Evolutionary conservation across 1,284 basidiomycete species (phyloP).

Genomic region (Tilletia setariae): DNA sequence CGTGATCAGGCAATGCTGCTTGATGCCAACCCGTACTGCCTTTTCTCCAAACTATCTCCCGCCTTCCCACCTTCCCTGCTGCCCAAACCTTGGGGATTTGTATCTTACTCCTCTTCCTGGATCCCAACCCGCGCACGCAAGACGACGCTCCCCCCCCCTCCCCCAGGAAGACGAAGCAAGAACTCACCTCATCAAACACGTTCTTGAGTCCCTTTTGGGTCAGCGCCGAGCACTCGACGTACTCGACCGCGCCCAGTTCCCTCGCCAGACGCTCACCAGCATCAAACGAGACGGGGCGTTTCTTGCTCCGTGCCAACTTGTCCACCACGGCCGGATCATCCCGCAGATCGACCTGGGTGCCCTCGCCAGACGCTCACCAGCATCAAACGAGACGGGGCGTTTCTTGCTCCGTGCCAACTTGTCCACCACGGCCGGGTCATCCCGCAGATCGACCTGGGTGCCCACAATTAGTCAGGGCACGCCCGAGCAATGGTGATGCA

Average conservation of each 20-base stretch:
- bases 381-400: constrained; percentile 79
- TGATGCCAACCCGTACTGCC: too few species aligned
- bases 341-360: constrained; percentile 90
- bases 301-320: constrained; percentile 92
- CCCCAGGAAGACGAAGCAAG: background rate
- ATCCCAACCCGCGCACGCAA: background rate
- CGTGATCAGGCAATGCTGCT: too few species aligned
- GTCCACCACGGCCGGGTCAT: constrained; percentile 87
- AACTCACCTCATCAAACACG: constrained; percentile 82
- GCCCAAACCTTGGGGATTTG: too few species aligned
- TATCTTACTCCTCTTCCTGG: too few species aligned
- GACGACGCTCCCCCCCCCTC: background rate
- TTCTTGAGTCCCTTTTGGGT: constrained; percentile 99
- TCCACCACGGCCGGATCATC: constrained; percentile 89
- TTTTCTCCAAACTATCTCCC: too few species aligned
- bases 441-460: constrained; percentile 93
- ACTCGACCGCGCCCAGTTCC: constrained; percentile 96
- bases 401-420: constrained; percentile 95
- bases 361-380: constrained; percentile 86
- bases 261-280: constrained; percentile 88
- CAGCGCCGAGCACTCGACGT: constrained; percentile 96
- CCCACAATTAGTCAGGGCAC: constrained; percentile 98
- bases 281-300: constrained; percentile 81
- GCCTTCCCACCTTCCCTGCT: too few species aligned
- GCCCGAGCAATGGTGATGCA: constrained; percentile 99